Evolutionary conservation across 257 asterid species (phyloP).

Genomic region (Handroanthus guayacan): DNA sequence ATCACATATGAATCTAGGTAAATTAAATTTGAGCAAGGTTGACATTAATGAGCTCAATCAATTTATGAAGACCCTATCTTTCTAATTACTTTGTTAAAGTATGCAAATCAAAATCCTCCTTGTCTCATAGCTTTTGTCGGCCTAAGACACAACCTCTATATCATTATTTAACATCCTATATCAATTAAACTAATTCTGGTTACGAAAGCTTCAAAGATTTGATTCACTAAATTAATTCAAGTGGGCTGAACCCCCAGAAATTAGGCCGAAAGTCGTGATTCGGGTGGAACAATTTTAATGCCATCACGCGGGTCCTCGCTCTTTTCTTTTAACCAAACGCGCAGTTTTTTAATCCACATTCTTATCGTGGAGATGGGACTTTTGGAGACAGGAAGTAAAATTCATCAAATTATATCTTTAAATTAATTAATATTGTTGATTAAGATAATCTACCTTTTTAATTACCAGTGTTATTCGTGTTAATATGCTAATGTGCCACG

Average conservation of each 20-base stretch:
- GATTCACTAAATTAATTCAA: conserved; percentile 30
- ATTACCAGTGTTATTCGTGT: conserved; percentile 36
- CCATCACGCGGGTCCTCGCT: not conserved
- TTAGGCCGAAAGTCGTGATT: conserved; percentile 18
- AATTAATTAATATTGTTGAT: not conserved
- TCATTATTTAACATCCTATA: conserved; percentile 1
- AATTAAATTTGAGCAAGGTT: too few species aligned
- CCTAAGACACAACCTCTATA: too few species aligned
- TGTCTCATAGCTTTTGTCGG: conserved; percentile 16
- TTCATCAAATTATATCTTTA: not conserved
- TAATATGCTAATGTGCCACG: conserved; percentile 32
- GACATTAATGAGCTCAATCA: too few species aligned
- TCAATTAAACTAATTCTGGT: conserved; percentile 7
- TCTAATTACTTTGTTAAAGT: not conserved
- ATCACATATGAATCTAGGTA: too few species aligned
- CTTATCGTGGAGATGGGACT: conserved; percentile 5
- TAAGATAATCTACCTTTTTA: conserved; percentile 21
- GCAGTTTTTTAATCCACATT: not conserved
- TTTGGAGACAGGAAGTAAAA: conserved; percentile 35
- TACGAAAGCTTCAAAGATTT: conserved; percentile 21
- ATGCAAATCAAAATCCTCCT: not conserved
- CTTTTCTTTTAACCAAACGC: not conserved
- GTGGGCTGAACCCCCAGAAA: conserved; percentile 19
- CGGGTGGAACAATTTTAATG: not conserved
- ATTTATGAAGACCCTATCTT: not conserved